phyloP scores from a whole-genome alignment of 2,329 filamentous ascomycete genomes.

The Hypoxylon sp. region DNA sequence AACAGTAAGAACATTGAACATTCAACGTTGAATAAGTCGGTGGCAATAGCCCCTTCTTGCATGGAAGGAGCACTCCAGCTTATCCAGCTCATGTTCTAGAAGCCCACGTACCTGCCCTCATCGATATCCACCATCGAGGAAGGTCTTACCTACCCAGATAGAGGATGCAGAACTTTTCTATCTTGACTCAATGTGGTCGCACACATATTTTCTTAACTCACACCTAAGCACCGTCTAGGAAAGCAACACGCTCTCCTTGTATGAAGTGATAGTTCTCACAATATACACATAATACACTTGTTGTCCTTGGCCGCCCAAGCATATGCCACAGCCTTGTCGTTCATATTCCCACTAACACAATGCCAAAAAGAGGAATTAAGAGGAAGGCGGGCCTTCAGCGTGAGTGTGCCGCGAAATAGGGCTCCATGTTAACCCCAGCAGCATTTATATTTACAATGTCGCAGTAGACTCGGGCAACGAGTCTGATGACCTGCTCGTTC shows the following conservation, averaged over 20 bases:
- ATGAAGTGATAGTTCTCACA: neutral
- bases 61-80: constrained; percentile 2
- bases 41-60: neutral
- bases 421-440: neutral
- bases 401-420: constrained; percentile 12
- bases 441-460: constrained; percentile 25
- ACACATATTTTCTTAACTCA: neutral
- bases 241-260: neutral
- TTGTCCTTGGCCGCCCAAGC: no score
- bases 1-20: no score
- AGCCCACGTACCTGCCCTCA: neutral
- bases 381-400: constrained; percentile 40
- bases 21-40: neutral
- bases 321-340: neutral
- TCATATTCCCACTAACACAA: constrained; percentile 10
- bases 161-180: neutral
- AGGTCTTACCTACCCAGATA: neutral
- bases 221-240: neutral
- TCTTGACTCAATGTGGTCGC: neutral
- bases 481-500: constrained; percentile 28
- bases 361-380: constrained; percentile 44
- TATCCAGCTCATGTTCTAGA: neutral
- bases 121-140: neutral
- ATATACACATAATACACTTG: neutral
- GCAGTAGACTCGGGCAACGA: constrained; percentile 34